These are phyloP conservation scores for Pichia rugopelliculosa DNA, from an alignment of 805 yeast species.

Conservation along the genomic window DNA sequence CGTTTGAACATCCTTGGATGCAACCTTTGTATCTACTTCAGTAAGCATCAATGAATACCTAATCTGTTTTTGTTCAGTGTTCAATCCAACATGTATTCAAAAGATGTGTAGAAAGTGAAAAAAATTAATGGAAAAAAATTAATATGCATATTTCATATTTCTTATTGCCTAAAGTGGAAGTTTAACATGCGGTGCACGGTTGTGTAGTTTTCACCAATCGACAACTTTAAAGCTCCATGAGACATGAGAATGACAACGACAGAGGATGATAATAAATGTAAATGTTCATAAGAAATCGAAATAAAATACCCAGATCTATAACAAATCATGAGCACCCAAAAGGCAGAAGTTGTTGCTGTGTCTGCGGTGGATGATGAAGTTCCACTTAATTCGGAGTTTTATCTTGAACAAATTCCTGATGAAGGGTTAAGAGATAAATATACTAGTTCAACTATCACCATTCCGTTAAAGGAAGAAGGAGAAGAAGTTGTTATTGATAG, in stretches of 20 bases:
- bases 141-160: too few relatives aligned
- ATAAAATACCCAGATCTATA: not conserved
- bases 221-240: not conserved
- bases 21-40: not conserved
- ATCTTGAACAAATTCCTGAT: conserved; percentile 18
- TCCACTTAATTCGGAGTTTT: conserved; percentile 23
- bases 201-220: not conserved
- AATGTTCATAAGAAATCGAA: not conserved
- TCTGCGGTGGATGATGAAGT: conserved; percentile 10
- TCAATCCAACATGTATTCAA: too few relatives aligned
- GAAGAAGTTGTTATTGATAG: conserved; percentile 84
- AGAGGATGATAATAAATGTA: not conserved
- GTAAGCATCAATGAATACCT: not conserved
- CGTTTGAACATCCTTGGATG: not conserved
- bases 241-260: not conserved
- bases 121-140: not conserved
- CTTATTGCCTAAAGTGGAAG: conserved; percentile 1
- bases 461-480: conserved; percentile 69
- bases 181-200: conserved; percentile 4
- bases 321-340: conserved; percentile 5
- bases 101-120: too few relatives aligned
- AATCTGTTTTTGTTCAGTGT: too few relatives aligned
- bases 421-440: conserved; percentile 17
- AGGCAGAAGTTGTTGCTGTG: not conserved
- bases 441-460: conserved; percentile 28